Base-by-base conservation (phyloP, 108 stramenopile species). In the Licmophora abbreviata region DNA sequence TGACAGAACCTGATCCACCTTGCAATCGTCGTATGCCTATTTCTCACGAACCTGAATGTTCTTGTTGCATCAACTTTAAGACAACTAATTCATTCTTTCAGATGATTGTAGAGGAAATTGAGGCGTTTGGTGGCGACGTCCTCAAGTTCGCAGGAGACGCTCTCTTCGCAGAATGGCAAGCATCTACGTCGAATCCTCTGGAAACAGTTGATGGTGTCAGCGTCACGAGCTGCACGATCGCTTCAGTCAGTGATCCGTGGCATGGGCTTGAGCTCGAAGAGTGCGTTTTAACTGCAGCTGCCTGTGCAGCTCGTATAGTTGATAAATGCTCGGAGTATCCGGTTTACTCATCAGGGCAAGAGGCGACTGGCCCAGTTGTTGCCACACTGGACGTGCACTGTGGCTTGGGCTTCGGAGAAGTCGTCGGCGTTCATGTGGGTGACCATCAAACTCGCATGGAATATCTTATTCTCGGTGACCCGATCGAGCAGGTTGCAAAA, bases 361-460 rank as follows among this genome's bases (percentile, higher is more conserved):
- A 32, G 22, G 12, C 33, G 43, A 17, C 24, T 2, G 48, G 37
- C 9, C 29, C 42, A 11, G 25, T 32, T 10, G 44, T 64, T 3
- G 62, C 65, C 1, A 71, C 74, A 12, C 63, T 76, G 0, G 72
- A 71, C 51, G 68, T 76, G 31, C 71, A 76, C 50, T 76, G 74
- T 34, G 70, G 59, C 24, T n/a, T 69, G 15, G 68, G 68, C 22
- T 58, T 36, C 23, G 68, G 68, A 22, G 63, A 54, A 29, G 41
- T 69, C 36, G 68, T 54, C 11, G 63, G 63, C 18, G 44, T 62
- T 36, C 68, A 69, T 40, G 60, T 69, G 24, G 68, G 68, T 22
- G 51, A 69, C 45, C 32, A 57, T 22, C 29, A 32, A 26, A 30
- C 62, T 12, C 57, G 68, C 8, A 48, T 64, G 29, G 68, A 69